Base-by-base conservation (phyloP, 2,329 filamentous ascomycete species). In the Seiridium cupressi region DNA sequence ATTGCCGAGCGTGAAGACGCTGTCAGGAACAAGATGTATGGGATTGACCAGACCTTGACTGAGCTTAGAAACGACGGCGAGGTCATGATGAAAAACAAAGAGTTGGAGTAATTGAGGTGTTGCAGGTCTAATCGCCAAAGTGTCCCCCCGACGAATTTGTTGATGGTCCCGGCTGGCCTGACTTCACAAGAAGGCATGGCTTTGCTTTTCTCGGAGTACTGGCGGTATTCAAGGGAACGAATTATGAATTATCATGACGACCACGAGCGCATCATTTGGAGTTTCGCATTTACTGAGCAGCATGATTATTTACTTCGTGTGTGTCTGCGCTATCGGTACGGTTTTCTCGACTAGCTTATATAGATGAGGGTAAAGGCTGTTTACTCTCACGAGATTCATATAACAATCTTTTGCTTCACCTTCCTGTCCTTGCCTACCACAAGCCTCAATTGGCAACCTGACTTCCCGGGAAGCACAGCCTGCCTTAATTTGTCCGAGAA, bases 381-480 rank as follows among this genome's bases (percentile, higher is more conserved):
- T 10, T 26, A 11, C 18, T 51, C 46, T 40, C 18, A 31, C 35
- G 34, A 58, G 46, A 10, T n/a, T 71, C 62, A 85, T 54, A 89
- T 80, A 44, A 79, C 73, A 61, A 84, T 69, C 18, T 81, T 81
- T 65, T 87, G 74, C 69, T 82, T 81, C 26, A 90, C 86, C 62
- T 77, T 83, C 65, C 88, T 79, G 65, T 88, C 81, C 64, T 80
- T 80, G 47, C 82, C 81, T 2, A 91, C 84, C 8, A 89, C 76
- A 54, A 91, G 72, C 58, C 86, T 77, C 64, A 91, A 74, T 70
- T 91, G 88, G 63, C 79, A 77, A 5, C 80, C 80, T 34, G 78
- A 72, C 67, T 77, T 80, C 18, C 78, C 72, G 4, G 72, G 60
- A 62, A 89, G 84, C 36, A 88, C 76, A 1, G 88, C 88, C 34